phyloP scores from a whole-genome alignment of 306 rosid genomes.

The Hippophae rhamnoides region DNA sequence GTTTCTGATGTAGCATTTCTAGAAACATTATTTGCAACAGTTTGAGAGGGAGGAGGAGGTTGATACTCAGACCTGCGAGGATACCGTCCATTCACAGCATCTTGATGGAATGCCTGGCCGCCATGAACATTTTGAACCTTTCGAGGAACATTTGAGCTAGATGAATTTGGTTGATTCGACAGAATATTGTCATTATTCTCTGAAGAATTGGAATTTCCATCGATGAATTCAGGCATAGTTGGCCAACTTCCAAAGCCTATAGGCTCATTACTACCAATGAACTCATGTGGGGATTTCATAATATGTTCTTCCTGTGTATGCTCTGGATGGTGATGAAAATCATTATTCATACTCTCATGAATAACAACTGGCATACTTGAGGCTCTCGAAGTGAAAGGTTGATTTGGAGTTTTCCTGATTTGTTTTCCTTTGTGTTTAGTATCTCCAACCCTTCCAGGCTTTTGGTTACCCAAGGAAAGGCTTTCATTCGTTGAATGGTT shows the following conservation, averaged over 20 bases:
- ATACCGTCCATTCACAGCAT: conserved; percentile 30
- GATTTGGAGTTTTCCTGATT: conserved; percentile 21
- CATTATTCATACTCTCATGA: conserved; percentile 26
- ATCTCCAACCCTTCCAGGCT: conserved; percentile 49
- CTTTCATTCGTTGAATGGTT: conserved; percentile 35
- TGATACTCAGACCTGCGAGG: conserved; percentile 38
- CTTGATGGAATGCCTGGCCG: conserved; percentile 36
- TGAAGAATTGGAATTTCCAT: conserved; percentile 31
- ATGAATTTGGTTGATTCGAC: conserved; percentile 28
- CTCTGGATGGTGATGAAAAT: not conserved
- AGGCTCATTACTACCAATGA: conserved; percentile 29
- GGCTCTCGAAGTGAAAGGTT: not conserved
- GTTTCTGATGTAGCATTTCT: conserved; percentile 65
- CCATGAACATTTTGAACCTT: conserved; percentile 38
- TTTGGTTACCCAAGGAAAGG: conserved; percentile 35
- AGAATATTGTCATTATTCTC: conserved; percentile 47
- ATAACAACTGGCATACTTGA: conserved; percentile 35
- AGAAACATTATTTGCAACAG: conserved; percentile 30
- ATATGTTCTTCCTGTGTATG: conserved; percentile 32
- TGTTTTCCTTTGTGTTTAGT: conserved; percentile 23
- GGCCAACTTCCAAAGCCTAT: conserved; percentile 26
- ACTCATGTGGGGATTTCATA: conserved; percentile 67
- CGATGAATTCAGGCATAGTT: conserved; percentile 27
- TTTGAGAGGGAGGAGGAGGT: conserved; percentile 22
- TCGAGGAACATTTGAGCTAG: conserved; percentile 30